phyloP scores from a whole-genome alignment of 2,329 filamentous ascomycete genomes.

The Botrytis elliptica region DNA sequence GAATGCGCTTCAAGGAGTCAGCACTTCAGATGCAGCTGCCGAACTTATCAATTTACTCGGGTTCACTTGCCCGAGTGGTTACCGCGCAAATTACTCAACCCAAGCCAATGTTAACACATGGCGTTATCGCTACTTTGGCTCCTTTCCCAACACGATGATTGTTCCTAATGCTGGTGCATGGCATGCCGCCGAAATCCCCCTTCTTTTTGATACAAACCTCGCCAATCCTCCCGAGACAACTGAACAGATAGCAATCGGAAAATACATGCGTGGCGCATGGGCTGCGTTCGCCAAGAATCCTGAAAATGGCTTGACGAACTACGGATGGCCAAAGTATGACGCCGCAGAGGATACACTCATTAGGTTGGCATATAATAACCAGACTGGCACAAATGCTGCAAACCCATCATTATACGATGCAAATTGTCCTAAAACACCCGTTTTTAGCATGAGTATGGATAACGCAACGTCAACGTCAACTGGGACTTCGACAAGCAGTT shows the following conservation, averaged over 20 bases:
- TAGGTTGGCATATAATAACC: slow-evolving; percentile 23
- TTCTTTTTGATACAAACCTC: slow-evolving; percentile 37
- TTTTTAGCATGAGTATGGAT: no score
- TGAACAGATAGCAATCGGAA: slow-evolving; percentile 33
- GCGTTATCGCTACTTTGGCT: slow-evolving; percentile 43
- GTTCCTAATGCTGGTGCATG: slow-evolving; percentile 40
- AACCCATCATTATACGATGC: slow-evolving; percentile 18
- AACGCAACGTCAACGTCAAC: neutral
- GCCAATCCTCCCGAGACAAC: slow-evolving; percentile 29
- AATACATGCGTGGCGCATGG: slow-evolving; percentile 43
- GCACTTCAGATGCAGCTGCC: slow-evolving; percentile 34
- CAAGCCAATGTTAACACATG: slow-evolving; percentile 39
- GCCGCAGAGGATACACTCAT: slow-evolving; percentile 17
- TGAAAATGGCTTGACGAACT: slow-evolving; percentile 37
- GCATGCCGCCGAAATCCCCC: slow-evolving; percentile 40
- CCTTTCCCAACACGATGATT: slow-evolving; percentile 40
- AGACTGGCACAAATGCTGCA: slow-evolving; percentile 20
- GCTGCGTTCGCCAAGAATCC: slow-evolving; percentile 44
- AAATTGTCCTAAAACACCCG: neutral
- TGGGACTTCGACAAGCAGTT: neutral
- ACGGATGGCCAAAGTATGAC: slow-evolving; percentile 30
- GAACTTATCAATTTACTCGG: slow-evolving; percentile 34
- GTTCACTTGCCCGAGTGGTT: slow-evolving; percentile 41
- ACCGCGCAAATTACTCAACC: slow-evolving; percentile 34
- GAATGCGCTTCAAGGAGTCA: slow-evolving; percentile 28